A percentile compares a stretch with the other conserved stretches of the same genome.
These are phyloP conservation scores for Auricularia auricula-judae DNA, from an alignment of 768 basidiomycete genomes.

Conservation along the genomic window DNA sequence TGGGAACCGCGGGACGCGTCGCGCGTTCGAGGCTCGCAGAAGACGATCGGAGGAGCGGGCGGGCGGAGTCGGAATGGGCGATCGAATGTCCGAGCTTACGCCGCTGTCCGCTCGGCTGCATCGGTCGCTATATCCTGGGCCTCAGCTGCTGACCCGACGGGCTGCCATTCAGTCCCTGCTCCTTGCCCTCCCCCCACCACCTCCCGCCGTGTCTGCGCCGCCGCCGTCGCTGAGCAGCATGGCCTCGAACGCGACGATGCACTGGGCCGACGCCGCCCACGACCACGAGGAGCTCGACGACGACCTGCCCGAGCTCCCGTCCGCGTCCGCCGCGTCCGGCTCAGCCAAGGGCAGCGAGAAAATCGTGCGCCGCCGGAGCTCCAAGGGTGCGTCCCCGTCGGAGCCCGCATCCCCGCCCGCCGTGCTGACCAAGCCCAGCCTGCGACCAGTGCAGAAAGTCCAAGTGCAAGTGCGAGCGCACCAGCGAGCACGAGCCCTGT, in stretches of 20 bases:
- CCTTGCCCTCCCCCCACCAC: neutral
- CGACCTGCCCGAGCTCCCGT: neutral
- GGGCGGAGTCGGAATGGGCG: neutral
- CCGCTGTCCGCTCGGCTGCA: too few relatives aligned
- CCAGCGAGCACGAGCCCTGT: slow-evolving; percentile 50
- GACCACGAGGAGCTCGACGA: slow-evolving; percentile 3
- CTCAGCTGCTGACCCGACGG: too few relatives aligned
- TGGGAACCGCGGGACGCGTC: neutral
- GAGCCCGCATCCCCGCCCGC: neutral
- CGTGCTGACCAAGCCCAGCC: slow-evolving; percentile 23
- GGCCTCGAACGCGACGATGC: neutral
- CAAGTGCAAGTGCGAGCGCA: slow-evolving; percentile 69
- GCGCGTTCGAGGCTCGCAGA: neutral
- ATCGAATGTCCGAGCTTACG: too few relatives aligned
- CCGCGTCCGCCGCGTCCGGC: neutral
- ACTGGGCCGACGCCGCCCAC: neutral
- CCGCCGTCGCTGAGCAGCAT: neutral
- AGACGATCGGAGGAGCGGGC: neutral
- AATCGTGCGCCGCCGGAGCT: slow-evolving; percentile 7
- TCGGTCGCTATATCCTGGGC: too few relatives aligned
- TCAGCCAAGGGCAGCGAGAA: slow-evolving; percentile 3
- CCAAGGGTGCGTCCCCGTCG: slow-evolving; percentile 4
- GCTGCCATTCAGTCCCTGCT: too few relatives aligned
- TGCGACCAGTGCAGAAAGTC: slow-evolving; percentile 87
- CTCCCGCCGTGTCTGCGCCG: neutral